Evolutionary conservation across 2,329 filamentous ascomycete species (phyloP), one percentile per base, ranked within the genome.

Genomic region (Elsinoe batatas): DNA sequence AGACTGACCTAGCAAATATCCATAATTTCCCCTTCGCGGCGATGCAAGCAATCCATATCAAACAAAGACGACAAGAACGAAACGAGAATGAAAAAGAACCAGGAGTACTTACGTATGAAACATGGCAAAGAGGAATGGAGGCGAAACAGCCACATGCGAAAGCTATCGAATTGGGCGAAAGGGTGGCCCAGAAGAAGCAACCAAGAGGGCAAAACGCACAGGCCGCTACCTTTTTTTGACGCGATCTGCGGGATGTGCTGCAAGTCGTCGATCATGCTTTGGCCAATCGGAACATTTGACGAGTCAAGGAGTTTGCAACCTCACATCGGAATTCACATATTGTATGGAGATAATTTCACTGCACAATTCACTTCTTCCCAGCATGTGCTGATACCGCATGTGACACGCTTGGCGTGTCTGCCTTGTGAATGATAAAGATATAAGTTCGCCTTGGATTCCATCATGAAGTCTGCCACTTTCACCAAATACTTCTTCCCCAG

Each of bases 401-500:
- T 49, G 26, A 49, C 44, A 35, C 44, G 44, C 44, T 49, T 49
- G 44, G 44, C 44, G 44, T 35, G 44, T 15, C 44, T 49, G 26
- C 26, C 30, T 49, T 44, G 17, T 22, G 17, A 22, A 44, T 26
- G 40, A 20, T 44, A 26, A 22, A 11, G 17, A 33, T 17, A 49
- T 33, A 33, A 49, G 26, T 35, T 22, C 12, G 15, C 26, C 20
- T 33, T 17, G 18, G 3, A 22, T 30, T 44, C 20, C 40, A 51
- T 11, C 47, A 51, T 51, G 47, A 38, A 38, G 47, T 51, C 10
- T 38, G 47, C 22, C 26, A 37, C 35, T 38, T 32, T 20, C 2
- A 38, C 37, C 3, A 57, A 47, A 26, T 46, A 53, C 5, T 60
- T 59, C 46, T 50, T 56, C 3, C 60, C 49, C 1, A 44, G n/a